A percentile compares a stretch with the other conserved stretches of the same genome.
phyloP scores from a whole-genome alignment of 1,284 basidiomycete species.

The Fomitopsis pinicola region DNA sequence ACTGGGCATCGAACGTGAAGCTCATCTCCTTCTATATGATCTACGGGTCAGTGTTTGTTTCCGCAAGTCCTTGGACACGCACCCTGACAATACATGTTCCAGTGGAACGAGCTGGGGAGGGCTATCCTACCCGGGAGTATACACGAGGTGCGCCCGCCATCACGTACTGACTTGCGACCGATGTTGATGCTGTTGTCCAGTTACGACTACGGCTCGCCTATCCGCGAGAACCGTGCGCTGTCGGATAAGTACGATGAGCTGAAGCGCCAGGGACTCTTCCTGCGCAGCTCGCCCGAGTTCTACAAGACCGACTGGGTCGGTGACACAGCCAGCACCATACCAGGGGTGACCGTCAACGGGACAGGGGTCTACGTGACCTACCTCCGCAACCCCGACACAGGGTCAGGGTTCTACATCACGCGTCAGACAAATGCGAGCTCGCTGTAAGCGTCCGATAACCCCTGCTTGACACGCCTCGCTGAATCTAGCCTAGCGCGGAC shows the following conservation, averaged over 20 bases:
- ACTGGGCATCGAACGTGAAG: slow-evolving; percentile 77
- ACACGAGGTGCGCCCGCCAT: slow-evolving; percentile 35
- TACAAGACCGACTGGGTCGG: slow-evolving; percentile 74
- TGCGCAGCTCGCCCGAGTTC: slow-evolving; percentile 71
- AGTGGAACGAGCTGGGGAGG: slow-evolving; percentile 81
- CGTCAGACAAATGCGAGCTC: slow-evolving; percentile 66
- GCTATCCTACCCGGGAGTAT: slow-evolving; percentile 63
- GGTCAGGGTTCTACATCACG: slow-evolving; percentile 64
- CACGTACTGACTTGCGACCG: not conserved
- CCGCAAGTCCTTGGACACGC: not conserved
- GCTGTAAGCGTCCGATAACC: slow-evolving; percentile 38
- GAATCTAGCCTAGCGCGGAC: slow-evolving; percentile 33
- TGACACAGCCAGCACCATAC: slow-evolving; percentile 46
- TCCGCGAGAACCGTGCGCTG: slow-evolving; percentile 66
- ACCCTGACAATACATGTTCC: slow-evolving; percentile 1
- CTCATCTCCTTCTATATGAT: slow-evolving; percentile 78
- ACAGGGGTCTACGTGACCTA: slow-evolving; percentile 54
- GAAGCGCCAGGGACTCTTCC: slow-evolving; percentile 70
- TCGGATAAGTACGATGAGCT: slow-evolving; percentile 69
- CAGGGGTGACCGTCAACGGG: slow-evolving; percentile 43
- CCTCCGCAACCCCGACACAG: slow-evolving; percentile 63
- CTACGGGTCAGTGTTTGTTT: slow-evolving; percentile 45
- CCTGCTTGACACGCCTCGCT: not conserved
- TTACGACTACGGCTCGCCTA: slow-evolving; percentile 67
- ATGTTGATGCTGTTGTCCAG: slow-evolving; percentile 22